Percentiles rank a stretch among this genome's conserved stretches.
Conservation (phyloP, 345 rosid genomes). For the Populus pruinosa region DNA sequence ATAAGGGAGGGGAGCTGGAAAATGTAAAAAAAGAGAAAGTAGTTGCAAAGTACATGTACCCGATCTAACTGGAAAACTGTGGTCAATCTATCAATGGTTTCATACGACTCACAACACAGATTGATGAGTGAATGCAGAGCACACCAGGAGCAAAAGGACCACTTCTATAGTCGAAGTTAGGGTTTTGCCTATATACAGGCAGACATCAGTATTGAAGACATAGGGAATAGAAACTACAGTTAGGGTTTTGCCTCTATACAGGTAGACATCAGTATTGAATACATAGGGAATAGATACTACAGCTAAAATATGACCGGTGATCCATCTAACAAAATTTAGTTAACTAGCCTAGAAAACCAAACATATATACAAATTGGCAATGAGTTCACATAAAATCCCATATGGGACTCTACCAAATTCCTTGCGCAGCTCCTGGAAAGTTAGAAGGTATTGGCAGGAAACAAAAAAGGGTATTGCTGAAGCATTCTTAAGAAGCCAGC, state of each 20-base stretch:
- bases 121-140: background rate
- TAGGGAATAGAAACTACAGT: background rate
- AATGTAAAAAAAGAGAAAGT: conserved; percentile 3
- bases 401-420: background rate
- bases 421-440: background rate
- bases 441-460: background rate
- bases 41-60: conserved; percentile 37
- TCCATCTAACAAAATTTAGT: background rate
- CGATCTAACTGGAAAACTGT: conserved; percentile 9
- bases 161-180: background rate
- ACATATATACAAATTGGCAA: background rate
- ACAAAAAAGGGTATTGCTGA: background rate
- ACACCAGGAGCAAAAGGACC: background rate
- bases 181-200: background rate
- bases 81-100: background rate
- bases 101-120: background rate
- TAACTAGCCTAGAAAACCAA: background rate
- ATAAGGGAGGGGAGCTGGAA: conserved; percentile 10
- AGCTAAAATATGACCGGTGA: background rate
- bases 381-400: background rate
- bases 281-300: background rate
- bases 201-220: background rate
- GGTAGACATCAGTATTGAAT: background rate
- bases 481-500: background rate
- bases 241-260: background rate